These are phyloP conservation scores for Cenchrus purpureus DNA, from an alignment of 176 grass and related monocot genomes.

Conservation along the genomic window DNA sequence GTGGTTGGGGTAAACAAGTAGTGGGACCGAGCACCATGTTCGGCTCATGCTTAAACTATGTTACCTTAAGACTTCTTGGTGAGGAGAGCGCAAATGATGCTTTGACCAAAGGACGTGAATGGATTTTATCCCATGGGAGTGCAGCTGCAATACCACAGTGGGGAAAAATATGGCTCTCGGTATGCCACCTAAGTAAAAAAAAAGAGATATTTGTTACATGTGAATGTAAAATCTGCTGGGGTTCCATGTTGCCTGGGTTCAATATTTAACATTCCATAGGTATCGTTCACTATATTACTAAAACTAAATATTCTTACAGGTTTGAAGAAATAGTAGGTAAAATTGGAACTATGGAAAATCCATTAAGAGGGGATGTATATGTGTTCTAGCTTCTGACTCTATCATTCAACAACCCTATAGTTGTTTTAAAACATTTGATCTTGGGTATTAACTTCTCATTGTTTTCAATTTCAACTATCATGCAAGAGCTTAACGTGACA, in stretches of 20 bases:
- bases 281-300: not conserved
- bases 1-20: conserved; percentile 43
- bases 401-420: too few relatives aligned
- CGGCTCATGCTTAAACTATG: conserved; percentile 47
- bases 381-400: not conserved
- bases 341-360: not conserved
- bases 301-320: not conserved
- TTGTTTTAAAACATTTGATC: not conserved
- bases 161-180: conserved; percentile 60
- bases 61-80: conserved; percentile 41
- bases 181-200: conserved; percentile 14
- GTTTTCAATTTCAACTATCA: not conserved
- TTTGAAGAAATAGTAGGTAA: not conserved
- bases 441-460: not conserved
- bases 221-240: not conserved
- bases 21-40: conserved; percentile 43
- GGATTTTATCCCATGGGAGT: conserved; percentile 39
- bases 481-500: not conserved
- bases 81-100: not conserved
- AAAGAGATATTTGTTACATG: not conserved
- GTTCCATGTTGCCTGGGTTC: not conserved
- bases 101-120: conserved; percentile 15
- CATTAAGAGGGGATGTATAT: not conserved
- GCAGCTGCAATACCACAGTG: conserved; percentile 45
- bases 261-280: not conserved